Evolutionary conservation across 305 asterid genomes (phyloP).

Genomic region (Fraxinus ornus): DNA sequence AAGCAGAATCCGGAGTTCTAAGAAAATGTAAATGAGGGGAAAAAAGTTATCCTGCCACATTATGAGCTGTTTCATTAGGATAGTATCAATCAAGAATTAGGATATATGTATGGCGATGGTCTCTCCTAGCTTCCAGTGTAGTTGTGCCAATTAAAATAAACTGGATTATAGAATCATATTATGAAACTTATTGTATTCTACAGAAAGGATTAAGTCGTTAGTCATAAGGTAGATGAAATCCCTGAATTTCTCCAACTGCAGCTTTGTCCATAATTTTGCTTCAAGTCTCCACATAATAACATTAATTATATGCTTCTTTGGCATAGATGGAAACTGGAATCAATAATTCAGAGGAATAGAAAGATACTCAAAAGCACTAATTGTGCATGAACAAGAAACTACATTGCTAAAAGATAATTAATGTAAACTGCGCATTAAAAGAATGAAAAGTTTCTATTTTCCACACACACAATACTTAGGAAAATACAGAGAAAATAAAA

Average conservation of each 20-base stretch:
- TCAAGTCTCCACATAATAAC: not conserved
- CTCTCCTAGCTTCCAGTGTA: conserved; percentile 3
- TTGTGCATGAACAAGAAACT: not conserved
- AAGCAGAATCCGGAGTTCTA: not conserved
- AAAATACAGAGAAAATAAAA: not conserved
- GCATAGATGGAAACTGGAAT: not conserved
- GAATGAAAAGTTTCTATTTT: not conserved
- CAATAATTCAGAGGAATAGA: not conserved
- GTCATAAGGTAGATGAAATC: not conserved
- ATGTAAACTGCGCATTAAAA: not conserved
- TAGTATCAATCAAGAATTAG: conserved; percentile 4
- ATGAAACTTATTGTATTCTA: not conserved
- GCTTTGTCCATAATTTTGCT: not conserved
- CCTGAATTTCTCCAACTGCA: not conserved
- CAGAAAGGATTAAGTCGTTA: not conserved
- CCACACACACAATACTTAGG: not conserved
- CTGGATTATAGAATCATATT: not conserved
- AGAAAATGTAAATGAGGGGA: not conserved
- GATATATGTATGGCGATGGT: not conserved
- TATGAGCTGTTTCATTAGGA: conserved; percentile 20
- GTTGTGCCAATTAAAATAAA: not conserved
- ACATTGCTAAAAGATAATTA: not conserved
- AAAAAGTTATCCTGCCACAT: not conserved
- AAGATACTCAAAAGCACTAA: conserved; percentile 7
- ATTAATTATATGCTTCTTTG: not conserved